These are phyloP conservation scores for Sporothrix brasiliensis DNA, from an alignment of 2,329 filamentous ascomycete species.

Conservation along the genomic window DNA sequence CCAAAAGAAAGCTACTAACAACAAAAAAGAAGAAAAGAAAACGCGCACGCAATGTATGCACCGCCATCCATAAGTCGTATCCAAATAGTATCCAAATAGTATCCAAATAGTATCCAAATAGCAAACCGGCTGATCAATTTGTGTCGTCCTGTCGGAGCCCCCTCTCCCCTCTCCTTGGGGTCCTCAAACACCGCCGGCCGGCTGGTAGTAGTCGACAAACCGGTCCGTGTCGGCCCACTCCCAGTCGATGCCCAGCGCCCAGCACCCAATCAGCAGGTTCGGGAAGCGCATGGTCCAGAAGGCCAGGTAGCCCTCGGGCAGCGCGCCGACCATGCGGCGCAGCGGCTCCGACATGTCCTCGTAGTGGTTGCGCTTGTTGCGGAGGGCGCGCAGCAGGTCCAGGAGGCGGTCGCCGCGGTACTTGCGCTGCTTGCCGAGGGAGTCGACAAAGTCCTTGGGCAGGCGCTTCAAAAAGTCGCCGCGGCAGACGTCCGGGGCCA, in stretches of 20 bases:
- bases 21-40: too few relatives aligned
- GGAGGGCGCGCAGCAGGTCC: conserved; percentile 82
- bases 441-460: conserved; percentile 82
- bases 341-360: conserved; percentile 88
- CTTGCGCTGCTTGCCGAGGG: conserved; percentile 89
- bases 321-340: conserved; percentile 67
- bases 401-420: conserved; percentile 84
- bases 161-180: too few relatives aligned
- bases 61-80: too few relatives aligned
- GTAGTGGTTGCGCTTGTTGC: conserved; percentile 98
- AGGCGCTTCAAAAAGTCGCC: conserved; percentile 77
- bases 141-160: too few relatives aligned
- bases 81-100: too few relatives aligned
- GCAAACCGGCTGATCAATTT: neutral
- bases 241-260: conserved; percentile 70
- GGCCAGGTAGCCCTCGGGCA: conserved; percentile 77
- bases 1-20: too few relatives aligned
- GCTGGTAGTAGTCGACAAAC: conserved; percentile 72
- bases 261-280: conserved; percentile 74
- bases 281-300: conserved; percentile 86
- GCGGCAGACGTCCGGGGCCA: conserved; percentile 56
- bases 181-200: conserved; percentile 41
- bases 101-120: too few relatives aligned
- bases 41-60: too few relatives aligned
- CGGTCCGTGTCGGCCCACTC: conserved; percentile 64